Evolutionary conservation across 2,329 filamentous ascomycete genomes (phyloP).

Genomic region (Phymatotrichopsis omnivora): DNA sequence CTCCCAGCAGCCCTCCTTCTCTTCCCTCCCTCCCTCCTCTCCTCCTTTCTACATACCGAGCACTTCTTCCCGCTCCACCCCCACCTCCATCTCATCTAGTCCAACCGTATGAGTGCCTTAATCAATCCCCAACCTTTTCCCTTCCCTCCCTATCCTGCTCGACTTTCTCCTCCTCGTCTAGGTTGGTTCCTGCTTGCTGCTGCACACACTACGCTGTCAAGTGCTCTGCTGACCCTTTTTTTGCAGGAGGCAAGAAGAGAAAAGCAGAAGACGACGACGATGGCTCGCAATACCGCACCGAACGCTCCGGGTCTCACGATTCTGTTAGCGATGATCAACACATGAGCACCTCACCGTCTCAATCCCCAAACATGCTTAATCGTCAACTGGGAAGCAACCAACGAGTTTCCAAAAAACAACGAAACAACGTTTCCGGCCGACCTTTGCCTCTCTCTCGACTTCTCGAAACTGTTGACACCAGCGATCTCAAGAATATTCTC

Average conservation of each 20-base stretch:
- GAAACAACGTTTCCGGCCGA: constrained; percentile 58
- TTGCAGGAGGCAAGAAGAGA: constrained; percentile 56
- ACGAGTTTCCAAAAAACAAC: constrained; percentile 51
- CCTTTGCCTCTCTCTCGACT: constrained; percentile 61
- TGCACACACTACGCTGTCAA: not conserved
- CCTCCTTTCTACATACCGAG: not conserved
- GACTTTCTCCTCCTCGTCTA: constrained; percentile 49
- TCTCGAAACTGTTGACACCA: constrained; percentile 84
- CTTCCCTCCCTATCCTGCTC: constrained; percentile 51
- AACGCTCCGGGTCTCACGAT: constrained; percentile 30
- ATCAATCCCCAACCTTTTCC: constrained; percentile 33
- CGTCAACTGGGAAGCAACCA: constrained; percentile 60
- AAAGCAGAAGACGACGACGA: constrained; percentile 74
- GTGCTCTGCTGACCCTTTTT: constrained; percentile 28
- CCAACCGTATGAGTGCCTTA: constrained; percentile 23
- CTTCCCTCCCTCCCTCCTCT: constrained; percentile 4
- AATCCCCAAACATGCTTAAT: constrained; percentile 64
- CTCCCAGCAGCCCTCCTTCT: not conserved
- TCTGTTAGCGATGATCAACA: constrained; percentile 51
- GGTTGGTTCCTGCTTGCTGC: constrained; percentile 36
- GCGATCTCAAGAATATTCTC: constrained; percentile 75
- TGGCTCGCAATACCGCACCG: too few species aligned
- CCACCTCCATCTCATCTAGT: not conserved
- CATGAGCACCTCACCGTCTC: constrained; percentile 81
- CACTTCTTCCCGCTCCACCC: constrained; percentile 6